Evolutionary conservation across 306 rosid genomes (phyloP), one percentile per base, ranked within the genome.

Genomic region (Elaeagnus macrophylla): DNA sequence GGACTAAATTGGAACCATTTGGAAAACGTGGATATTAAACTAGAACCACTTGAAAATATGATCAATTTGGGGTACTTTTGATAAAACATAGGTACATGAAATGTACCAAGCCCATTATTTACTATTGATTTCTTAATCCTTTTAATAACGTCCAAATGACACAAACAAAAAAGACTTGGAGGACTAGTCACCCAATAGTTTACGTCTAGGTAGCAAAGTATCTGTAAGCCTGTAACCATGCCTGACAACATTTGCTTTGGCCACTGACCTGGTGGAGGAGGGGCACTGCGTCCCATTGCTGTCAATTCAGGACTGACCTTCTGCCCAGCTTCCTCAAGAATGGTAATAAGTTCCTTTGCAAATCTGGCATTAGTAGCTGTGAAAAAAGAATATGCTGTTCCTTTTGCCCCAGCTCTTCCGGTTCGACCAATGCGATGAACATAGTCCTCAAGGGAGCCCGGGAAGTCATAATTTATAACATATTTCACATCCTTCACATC

Each of bases 361-460:
- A 91, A 91, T 70, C 99, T 80, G 55, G 99, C 99, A 78, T 87
- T 91, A 39, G 89, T 81, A 53, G 96, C 99, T 1, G 99, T 91
- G 64, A 91, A 91, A 79, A 87, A 91, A 57, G 99, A 80, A 72
- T 91, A 82, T 1, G 99, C 99, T 32, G 96, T 91, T 77, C 99
- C 99, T 77, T 91, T 91, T 32, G 99, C 99, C 58, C 99, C 96
- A 37, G 99, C 99, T 75, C 96, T 82, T 53, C 99, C 96, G 20
- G 96, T 91, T 68, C 99, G 72, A n/a, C 99, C 99, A 71, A 91
- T 91, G 42, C 96, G 94, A 47, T 87, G 95, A 60, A 91, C 99
- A 67, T 87, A 91, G 59, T 91, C 99, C 79, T 91, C 99, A 1
- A 91, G 96, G 63, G 99, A 91, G 72, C 96, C 95, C 9, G 96